Evolutionary conservation across 2,329 filamentous ascomycete species (phyloP), one percentile per base, ranked within the genome.

Genomic region (Cryphonectria carpinicola): DNA sequence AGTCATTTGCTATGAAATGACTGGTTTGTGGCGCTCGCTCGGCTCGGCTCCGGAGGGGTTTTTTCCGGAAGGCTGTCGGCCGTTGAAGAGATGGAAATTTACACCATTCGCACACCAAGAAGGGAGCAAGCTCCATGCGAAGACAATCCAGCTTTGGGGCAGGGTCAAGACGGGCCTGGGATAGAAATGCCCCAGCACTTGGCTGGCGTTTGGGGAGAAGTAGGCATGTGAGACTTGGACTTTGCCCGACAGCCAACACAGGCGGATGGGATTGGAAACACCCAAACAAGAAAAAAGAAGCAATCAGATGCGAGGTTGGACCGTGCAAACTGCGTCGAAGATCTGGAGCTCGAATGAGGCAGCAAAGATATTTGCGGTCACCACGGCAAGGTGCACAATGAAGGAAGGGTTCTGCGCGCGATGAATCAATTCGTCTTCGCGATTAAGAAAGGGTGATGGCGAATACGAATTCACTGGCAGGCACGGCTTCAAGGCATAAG

Each of bases 1-100:
- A 65, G 82, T 80, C n/a, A 74, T 76, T 25, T 25, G 77, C 5
- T 62, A 41, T 52, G 25, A 10, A 35, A 5, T n/a, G 49, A 25
- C 32, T 25, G 2, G 5, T 32, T 65, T 22, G 32, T 13, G 39
- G 37, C 22, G 8, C 2, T 39, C 52, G 63, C 67, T 67, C 32
- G 71, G 17, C 28, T 25, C 37, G 56, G 35, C 35, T 62, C 37
- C 6, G 35, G 39, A 17, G 41, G n/a, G n/a, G 22, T n/a, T 14
- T 25, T 25, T 13, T 19, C 6, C 5, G 19, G 58, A 35, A 22
- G 1, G 19, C 60, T 65, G 28, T 54, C 46, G 14, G 19, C 8
- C 0, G 11, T 28, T 25, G n/a, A 43, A 61, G 58, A 61, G 58
- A 11, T 10, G 35, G 19, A n/a, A 39, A 22, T 3, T 39, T n/a